Evolutionary conservation across 805 yeast species (phyloP), one percentile per base, ranked within the genome.

Genomic region (Suhomyces sp.): DNA sequence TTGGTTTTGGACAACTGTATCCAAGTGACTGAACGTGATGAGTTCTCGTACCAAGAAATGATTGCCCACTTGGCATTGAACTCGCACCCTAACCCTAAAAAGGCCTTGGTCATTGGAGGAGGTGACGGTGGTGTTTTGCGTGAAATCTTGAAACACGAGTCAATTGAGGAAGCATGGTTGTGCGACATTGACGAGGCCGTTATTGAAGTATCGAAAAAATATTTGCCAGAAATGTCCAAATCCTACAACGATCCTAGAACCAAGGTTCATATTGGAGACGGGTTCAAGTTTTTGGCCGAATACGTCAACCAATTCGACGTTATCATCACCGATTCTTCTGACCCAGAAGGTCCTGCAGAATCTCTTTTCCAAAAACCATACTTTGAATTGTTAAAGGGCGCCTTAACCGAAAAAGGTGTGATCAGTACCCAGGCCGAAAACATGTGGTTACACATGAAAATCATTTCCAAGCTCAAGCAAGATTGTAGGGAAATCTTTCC

Each of bases 111-210:
- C 57, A 88, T 93, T 65, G 99, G 99, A 53, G 99, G 99, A 58
- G 99, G 99, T 66, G 99, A 93, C 71, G 99, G 99, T 62, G 98
- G 98, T 73, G 98, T 93, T 48, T 81, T 93, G 64, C 84, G 98
- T 75, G 98, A 93, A 74, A 80, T 92, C 66, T 89, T 91, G 66
- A 93, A 93, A 75, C 97, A 93, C 73, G 84, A 81, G 48, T 70
- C 81, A 54, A 89, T 93, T 50, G 97, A 91, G 71, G 87, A 86
- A 73, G 97, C 96, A 46, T 82, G 88, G 75, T 79, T 93, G 59
- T 91, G 96, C 72, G 99, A 93, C 73, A 93, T 93, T 61, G 99
- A 93, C 66, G 97, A 90, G 74, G 85, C 91, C 43, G 98, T 92
- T 53, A 89, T 92, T 65, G 80, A 85, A 61, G 87, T 88, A 49